Base-by-base conservation (phyloP, 108 stramenopile genomes). In the Pseudonitzschia pungens region DNA sequence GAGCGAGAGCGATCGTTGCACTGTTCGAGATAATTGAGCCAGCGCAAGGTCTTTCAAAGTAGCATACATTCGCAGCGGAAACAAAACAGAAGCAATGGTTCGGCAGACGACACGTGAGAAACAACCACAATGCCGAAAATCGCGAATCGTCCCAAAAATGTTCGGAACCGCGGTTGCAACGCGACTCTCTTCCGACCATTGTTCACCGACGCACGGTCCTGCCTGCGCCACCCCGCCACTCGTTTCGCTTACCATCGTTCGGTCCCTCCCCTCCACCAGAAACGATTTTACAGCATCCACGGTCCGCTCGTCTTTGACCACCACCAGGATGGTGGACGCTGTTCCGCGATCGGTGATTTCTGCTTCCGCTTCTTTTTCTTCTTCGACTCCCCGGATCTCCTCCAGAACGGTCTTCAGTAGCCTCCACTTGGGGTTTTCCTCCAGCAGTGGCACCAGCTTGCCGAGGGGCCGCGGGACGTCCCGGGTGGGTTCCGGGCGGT, bases 401-500 rank as follows among this genome's bases (percentile, higher is more conserved):
- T 73, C 71, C 69, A 99, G 71, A 16, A 99, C 83, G 42, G 92
- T 84, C 26, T 72, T 73, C 62, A 98, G 70, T 11, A 97, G 77
- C 12, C 71, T 79, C 89, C 97, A 98, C 76, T 99, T 99, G 22
- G 97, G 94, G 76, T 92, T 96, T 70, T 92, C 92, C 78, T 99
- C 97, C 62, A 97, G 64, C 0, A 93, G 76, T 7, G 87, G 81
- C 26, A 82, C 68, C 36, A 97, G 68, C 26, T 65, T 77, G 53
- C 70, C 77, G 50, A 86, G 86, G 12, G 88, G 76, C 54, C 83
- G 80, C 7, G 86, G 70, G 29, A 77, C 73, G 27, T 82, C 57
- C 14, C 67, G 41, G 10, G 85, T 84, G 9, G 84, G 81, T 36
- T 81, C 74, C 48, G 66, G 66, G 9, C 22, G 58, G 41, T 77